Evolutionary conservation across 1,284 basidiomycete genomes (phyloP), one percentile per base, ranked within the genome.

Genomic region (Butyriboletus appendiculatus): DNA sequence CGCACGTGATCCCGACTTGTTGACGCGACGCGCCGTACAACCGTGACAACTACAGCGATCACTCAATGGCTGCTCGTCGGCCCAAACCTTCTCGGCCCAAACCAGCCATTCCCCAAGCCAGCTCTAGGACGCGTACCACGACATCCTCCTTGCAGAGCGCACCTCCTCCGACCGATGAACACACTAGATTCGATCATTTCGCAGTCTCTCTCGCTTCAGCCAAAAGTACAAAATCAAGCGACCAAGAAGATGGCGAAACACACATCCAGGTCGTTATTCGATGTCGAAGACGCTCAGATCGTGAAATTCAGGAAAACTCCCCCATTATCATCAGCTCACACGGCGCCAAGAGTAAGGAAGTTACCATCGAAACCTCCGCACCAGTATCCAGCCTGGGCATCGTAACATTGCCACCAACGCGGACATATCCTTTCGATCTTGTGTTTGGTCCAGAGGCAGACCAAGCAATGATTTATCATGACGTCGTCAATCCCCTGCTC

Each of bases 401-500:
- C 55, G 75, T 90, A 42, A 86, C 82, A 11, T 75, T 84, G 33
- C 78, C 86, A 37, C 85, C 86, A 14, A 86, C 87, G 6, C 81
- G 90, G 59, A 95, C 90, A 3, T 98, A 97, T 70, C 86, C 90
- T 1, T 98, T 96, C 65, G 94, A 96, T 71, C 77, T 89, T 33
- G 95, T 98, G 11, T 98, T 97, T 75, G 96, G 97, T 2, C 94
- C 96, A 22, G 96, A 98, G 69, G 96, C 96, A 10, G 96, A 98
- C 69, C 97, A 99, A 68, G 86, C 91, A 32, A 85, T 95, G 81
- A 82, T 99, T 26, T 99, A 97, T 71, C 84, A 92, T 58, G 92
- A 98, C 56, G 96, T 98, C 35, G 96, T 97, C 35, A 84, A 84
- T 56, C 93, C 92, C 1, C 92, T 99, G 82, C 78, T 99, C 45